Evolutionary conservation across 345 rosid species (phyloP).

Genomic region (Hevea brasiliensis): DNA sequence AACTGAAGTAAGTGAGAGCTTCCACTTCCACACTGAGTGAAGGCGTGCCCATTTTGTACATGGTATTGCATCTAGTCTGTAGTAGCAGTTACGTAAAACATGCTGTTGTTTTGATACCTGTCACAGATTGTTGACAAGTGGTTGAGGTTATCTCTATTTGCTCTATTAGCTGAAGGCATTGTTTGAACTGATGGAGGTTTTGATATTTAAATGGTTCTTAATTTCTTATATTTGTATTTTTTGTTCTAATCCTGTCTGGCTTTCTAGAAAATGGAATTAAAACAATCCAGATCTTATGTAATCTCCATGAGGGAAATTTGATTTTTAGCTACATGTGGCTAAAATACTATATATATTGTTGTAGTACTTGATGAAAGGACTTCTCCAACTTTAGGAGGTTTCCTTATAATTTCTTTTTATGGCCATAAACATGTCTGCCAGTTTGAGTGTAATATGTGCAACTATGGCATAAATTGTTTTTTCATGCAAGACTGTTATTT

Average conservation of each 20-base stretch:
- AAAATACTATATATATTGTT: neutral
- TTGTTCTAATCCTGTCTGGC: neutral
- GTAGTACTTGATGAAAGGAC: neutral
- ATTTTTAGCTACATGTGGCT: neutral
- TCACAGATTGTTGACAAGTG: neutral
- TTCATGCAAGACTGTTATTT: neutral
- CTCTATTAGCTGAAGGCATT: neutral
- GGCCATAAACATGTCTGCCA: neutral
- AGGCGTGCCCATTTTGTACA: neutral
- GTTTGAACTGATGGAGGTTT: neutral
- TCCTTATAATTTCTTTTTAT: neutral
- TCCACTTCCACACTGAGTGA: neutral
- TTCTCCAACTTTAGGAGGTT: neutral
- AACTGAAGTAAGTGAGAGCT: neutral
- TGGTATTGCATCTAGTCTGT: neutral
- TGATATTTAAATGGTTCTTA: neutral
- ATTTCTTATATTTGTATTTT: neutral
- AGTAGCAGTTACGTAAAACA: neutral
- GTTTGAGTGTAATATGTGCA: neutral
- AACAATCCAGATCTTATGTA: neutral
- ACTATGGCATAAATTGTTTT: neutral
- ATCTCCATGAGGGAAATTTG: neutral
- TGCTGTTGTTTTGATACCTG: neutral
- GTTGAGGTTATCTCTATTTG: neutral
- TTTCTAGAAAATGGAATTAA: neutral